phyloP scores from a whole-genome alignment of 345 rosid species.

The Eucalyptus leucophloia region DNA sequence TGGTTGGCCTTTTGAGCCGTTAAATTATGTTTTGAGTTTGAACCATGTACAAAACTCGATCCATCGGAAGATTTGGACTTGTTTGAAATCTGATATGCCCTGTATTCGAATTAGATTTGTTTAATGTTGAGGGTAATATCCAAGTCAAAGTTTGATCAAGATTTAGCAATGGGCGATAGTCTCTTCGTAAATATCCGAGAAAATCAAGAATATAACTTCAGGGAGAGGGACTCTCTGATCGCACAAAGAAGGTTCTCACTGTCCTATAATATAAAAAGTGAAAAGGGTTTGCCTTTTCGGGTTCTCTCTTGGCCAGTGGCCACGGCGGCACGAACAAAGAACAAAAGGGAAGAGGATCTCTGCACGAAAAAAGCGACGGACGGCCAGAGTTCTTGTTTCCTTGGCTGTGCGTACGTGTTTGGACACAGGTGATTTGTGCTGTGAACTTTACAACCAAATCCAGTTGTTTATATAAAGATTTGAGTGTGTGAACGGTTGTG shows the following conservation, averaged over 20 bases:
- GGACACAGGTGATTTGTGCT: not conserved
- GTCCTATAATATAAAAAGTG: not conserved
- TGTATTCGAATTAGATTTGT: not conserved
- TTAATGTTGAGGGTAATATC: not conserved
- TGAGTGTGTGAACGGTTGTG: rapidly evolving
- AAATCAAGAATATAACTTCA: not conserved
- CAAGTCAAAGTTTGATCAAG: not conserved
- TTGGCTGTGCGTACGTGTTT: not conserved
- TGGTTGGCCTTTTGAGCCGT: not conserved
- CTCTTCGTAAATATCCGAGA: not conserved
- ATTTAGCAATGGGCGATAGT: not conserved
- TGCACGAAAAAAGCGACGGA: not conserved
- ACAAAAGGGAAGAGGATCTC: not conserved
- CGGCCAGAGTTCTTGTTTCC: not conserved
- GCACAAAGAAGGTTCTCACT: not conserved
- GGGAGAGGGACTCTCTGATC: not conserved
- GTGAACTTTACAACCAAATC: not conserved
- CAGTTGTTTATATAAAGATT: not conserved
- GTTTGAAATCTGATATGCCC: not conserved
- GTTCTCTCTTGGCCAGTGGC: not conserved
- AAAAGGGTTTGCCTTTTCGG: not conserved
- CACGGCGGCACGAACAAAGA: not conserved
- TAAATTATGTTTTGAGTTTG: not conserved
- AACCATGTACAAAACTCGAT: not conserved
- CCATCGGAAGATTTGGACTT: not conserved